Evolutionary conservation across 139 green algal species (phyloP).

Genomic region (Haematococcus lacustris): DNA sequence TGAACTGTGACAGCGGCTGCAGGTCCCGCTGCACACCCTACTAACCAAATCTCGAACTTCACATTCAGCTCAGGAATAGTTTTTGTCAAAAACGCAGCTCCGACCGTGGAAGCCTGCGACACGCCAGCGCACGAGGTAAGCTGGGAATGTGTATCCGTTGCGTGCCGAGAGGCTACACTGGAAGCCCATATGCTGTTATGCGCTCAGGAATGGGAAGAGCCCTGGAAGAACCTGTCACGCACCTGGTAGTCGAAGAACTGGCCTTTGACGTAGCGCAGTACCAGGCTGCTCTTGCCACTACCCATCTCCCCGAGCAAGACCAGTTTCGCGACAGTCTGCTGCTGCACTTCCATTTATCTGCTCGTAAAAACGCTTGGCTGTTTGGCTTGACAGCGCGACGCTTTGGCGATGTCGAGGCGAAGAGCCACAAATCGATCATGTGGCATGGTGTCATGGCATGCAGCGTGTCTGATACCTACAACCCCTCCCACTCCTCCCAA

Average conservation of each 20-base stretch:
- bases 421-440: too few relatives aligned
- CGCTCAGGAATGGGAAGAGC: neutral
- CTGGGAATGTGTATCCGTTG: too few relatives aligned
- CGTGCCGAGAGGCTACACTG: too few relatives aligned
- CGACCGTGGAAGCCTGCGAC: conserved; percentile 95
- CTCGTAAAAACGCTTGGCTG: too few relatives aligned
- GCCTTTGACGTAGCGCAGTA: conserved; percentile 93
- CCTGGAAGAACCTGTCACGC: conserved; percentile 1
- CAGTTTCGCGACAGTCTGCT: conserved; percentile 63
- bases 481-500: too few relatives aligned
- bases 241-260: conserved; percentile 98
- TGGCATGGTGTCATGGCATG: too few relatives aligned
- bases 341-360: conserved; percentile 17
- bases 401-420: too few relatives aligned
- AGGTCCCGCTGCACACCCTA: too few relatives aligned
- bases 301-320: conserved; percentile 97
- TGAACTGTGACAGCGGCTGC: neutral
- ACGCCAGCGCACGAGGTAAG: too few relatives aligned
- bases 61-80: conserved; percentile 88
- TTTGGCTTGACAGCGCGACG: too few relatives aligned
- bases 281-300: conserved; percentile 88
- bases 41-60: conserved; percentile 98
- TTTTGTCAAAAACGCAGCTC: conserved; percentile 97
- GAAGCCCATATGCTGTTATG: neutral
- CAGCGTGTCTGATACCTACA: too few relatives aligned